Conservation (phyloP, 495 filamentous ascomycete genomes). For the Neurospora tetrasperma region DNA sequence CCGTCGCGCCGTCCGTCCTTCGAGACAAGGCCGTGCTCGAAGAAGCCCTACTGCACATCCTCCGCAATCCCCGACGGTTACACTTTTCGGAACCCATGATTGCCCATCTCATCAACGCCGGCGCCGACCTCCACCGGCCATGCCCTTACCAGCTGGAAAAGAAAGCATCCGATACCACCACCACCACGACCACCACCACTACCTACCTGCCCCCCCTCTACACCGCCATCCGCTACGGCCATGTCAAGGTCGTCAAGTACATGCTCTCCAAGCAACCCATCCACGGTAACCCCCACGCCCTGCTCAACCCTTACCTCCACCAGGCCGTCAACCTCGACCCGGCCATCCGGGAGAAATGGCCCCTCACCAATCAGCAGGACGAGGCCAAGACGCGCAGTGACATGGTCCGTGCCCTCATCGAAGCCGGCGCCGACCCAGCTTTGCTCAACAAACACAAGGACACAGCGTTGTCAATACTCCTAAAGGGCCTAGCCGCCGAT, state of each 20-base stretch:
- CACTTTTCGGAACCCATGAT: neutral
- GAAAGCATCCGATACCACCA: neutral
- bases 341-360: neutral
- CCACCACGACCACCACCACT: neutral
- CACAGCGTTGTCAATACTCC: neutral
- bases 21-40: neutral
- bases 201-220: neutral
- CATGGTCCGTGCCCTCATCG: conserved; percentile 1
- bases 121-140: neutral
- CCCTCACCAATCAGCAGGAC: neutral
- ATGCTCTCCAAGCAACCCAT: conserved; percentile 4
- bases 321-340: neutral
- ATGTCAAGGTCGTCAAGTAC: neutral
- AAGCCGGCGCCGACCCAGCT: neutral
- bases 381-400: neutral
- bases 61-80: neutral
- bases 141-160: neutral
- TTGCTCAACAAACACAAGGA: neutral
- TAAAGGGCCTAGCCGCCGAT: neutral
- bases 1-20: neutral
- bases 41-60: neutral
- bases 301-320: neutral
- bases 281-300: conserved; percentile 1
- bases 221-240: neutral
- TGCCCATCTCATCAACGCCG: neutral